phyloP scores from a whole-genome alignment of 495 filamentous ascomycete genomes.

The Talaromyces wortmannii region DNA sequence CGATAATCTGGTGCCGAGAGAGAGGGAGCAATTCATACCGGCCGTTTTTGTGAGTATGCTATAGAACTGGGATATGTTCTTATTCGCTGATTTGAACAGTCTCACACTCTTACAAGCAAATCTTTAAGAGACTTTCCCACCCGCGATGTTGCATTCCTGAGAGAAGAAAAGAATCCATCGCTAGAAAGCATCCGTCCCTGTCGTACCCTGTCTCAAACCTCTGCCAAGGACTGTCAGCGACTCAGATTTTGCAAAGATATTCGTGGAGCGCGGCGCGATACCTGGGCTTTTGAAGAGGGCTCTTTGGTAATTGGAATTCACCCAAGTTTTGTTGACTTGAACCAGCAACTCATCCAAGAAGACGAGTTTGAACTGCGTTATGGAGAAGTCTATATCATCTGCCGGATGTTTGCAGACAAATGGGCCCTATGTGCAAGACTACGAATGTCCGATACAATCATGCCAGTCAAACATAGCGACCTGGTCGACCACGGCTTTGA shows the following conservation, averaged over 20 bases:
- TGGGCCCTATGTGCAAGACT: conserved; percentile 24
- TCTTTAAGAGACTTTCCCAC: not conserved
- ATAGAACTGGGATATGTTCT: not conserved
- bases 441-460: conserved; percentile 4
- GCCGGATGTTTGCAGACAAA: conserved; percentile 21
- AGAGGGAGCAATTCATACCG: not conserved
- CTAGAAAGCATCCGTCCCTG: not conserved
- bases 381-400: conserved; percentile 22
- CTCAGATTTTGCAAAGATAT: conserved; percentile 19
- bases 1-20: not conserved
- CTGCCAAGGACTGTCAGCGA: conserved; percentile 12
- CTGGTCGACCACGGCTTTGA: not conserved
- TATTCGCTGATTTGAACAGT: not conserved
- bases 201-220: not conserved
- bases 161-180: not conserved
- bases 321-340: conserved; percentile 14
- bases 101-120: not conserved
- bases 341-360: conserved; percentile 2
- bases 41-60: conserved; percentile 2
- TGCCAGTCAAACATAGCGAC: not conserved
- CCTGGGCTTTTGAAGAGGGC: conserved; percentile 23
- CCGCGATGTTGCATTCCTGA: not conserved
- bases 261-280: conserved; percentile 13
- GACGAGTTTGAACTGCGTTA: conserved; percentile 20
- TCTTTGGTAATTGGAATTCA: conserved; percentile 22